A percentile compares a stretch with the other conserved stretches of the same genome.
phyloP scores from a whole-genome alignment of 768 basidiomycete genomes.

The Clitopilus hobsonii region DNA sequence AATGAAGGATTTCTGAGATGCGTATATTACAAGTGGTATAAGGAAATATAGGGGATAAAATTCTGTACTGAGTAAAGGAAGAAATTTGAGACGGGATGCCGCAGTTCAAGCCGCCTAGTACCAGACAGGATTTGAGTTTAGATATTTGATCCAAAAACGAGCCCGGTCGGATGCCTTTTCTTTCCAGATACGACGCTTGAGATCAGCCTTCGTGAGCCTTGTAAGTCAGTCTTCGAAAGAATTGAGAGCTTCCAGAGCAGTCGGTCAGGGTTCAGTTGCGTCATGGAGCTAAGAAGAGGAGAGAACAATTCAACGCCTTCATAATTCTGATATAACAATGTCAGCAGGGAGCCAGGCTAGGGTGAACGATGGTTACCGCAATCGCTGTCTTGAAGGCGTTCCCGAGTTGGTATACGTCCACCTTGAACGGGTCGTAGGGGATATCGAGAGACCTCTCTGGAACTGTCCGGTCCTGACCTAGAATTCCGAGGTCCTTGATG shows the following conservation, averaged over 20 bases:
- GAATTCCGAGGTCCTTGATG: constrained; percentile 18
- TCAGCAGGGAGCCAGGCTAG: neutral
- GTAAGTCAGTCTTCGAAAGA: too few species aligned
- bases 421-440: constrained; percentile 33
- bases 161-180: neutral
- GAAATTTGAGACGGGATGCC: too few species aligned
- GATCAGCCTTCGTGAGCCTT: too few species aligned
- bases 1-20: too few species aligned
- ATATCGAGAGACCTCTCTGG: constrained; percentile 23
- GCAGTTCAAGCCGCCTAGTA: neutral
- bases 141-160: neutral
- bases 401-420: constrained; percentile 40
- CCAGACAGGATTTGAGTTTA: neutral
- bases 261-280: too few species aligned
- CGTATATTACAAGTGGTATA: too few species aligned
- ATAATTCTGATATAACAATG: neutral
- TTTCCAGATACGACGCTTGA: too few species aligned
- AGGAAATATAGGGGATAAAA: too few species aligned
- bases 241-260: too few species aligned
- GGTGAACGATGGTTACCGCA: neutral
- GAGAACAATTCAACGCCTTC: neutral
- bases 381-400: constrained; percentile 14
- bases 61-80: too few species aligned
- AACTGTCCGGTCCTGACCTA: constrained; percentile 36
- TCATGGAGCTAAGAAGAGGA: too few species aligned